These are phyloP conservation scores for Bifiguratus adelaidae DNA, from an alignment of 192 early-diverging fungal species.

Conservation along the genomic window DNA sequence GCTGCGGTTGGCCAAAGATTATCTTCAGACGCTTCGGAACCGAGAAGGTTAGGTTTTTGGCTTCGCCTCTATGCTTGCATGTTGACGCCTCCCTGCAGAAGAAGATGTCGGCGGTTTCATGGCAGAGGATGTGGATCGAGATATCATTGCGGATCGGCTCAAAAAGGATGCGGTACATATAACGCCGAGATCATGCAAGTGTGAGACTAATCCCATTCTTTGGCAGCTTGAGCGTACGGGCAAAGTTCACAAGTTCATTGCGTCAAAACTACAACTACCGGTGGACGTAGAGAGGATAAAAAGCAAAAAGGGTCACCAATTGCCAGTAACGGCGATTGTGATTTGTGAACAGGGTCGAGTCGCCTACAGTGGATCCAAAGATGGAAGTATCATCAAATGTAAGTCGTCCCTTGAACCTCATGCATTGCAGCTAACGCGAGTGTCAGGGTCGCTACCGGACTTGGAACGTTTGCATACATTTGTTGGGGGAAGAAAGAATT, in stretches of 20 bases:
- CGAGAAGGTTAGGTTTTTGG: slow-evolving; percentile 20
- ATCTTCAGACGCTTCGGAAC: slow-evolving; percentile 70
- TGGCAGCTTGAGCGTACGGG: no score
- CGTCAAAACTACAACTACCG: slow-evolving; percentile 22
- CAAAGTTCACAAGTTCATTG: no score
- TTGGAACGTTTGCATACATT: slow-evolving; percentile 58
- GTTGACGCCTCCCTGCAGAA: slow-evolving; percentile 1
- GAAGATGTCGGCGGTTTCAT: slow-evolving; percentile 67
- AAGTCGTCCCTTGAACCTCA: neutral
- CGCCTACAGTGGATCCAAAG: slow-evolving; percentile 87
- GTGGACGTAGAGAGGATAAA: slow-evolving; percentile 19
- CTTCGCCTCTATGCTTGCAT: neutral
- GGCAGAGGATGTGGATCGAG: slow-evolving; percentile 85
- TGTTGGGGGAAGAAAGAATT: slow-evolving; percentile 61
- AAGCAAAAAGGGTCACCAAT: slow-evolving; percentile 52
- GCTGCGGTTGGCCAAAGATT: slow-evolving; percentile 85
- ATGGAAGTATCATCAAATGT: slow-evolving; percentile 88
- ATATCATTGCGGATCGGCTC: slow-evolving; percentile 84
- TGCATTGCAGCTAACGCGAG: neutral
- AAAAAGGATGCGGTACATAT: slow-evolving; percentile 50
- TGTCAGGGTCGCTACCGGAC: slow-evolving; percentile 54
- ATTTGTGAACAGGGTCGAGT: slow-evolving; percentile 50
- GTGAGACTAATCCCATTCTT: no score
- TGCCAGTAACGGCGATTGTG: slow-evolving; percentile 76
- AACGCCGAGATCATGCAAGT: no score